Evolutionary conservation across 2,329 filamentous ascomycete species (phyloP), one percentile per base, ranked within the genome.

Genomic region (Beauveria sp.): DNA sequence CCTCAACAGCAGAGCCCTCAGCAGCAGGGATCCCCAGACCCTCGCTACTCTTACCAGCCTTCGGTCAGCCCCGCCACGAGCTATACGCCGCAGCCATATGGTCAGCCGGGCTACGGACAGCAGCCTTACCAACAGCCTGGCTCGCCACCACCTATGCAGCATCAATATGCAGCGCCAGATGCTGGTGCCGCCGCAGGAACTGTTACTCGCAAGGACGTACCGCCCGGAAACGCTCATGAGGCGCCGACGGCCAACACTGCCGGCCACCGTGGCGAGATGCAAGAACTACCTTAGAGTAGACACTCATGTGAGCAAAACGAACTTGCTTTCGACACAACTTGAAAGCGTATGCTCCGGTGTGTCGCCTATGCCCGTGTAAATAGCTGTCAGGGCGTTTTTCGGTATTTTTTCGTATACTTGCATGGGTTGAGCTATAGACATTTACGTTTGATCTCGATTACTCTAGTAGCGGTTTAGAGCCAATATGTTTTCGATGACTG

Each of bases 251-350:
- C 51, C n/a, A 55, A 42, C 26, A 40, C 54, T 10, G 54, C 53
- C n/a, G 54, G 56, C 16, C 61, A 62, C 22, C 61, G 61, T 10
- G 61, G 61, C 22, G 54, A 62, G 42, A 62, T 59, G 55, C 61
- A 62, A 5, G 61, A 62, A 45, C n/a, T 62, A 12, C 31, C 31
- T 34, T 34, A 18, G 40, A 40, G 42, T 62, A 54, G 40, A 52
- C 14, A 9, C 14, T 31, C 2, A 22, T 31, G 14, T 31, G 43
- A 14, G 14, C 26, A 16, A 6, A 6, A 34, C 5, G 9, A 6
- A 24, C 18, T 9, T 56, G 42, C 48, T 42, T 43, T 8, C 31
- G 49, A 16, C 45, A 10, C 38, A 51, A 5, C 18, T 24, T 9
- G 38, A 45, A 8, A 18, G 40, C 4, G 22, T 22, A 24, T 51